Base-by-base conservation (phyloP, 108 stramenopile genomes). In the Stephanodiscus minutulus region DNA sequence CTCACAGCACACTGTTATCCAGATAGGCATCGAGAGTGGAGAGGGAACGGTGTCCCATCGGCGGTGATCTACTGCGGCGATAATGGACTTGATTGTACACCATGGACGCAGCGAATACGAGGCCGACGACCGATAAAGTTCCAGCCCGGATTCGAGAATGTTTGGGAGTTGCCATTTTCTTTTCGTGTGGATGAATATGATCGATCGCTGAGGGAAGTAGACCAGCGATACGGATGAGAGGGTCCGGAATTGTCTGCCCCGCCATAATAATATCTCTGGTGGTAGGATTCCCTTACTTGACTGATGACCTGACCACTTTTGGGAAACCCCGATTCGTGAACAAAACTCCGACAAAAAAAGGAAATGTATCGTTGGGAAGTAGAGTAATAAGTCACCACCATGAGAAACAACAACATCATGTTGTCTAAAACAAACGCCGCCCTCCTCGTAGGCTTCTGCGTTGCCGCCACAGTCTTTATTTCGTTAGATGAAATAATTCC, bases 61-160 rank as follows among this genome's bases (percentile, higher is more conserved):
- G 35, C 17, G 35, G 18, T 37, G 21, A 35, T n/a, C 18, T 41
- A n/a, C 17, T 18, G 35, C 36, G 41, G 21, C 8, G 37, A 60
- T 41, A 4, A 0, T 60, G 59, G 33, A 60, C 4, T 44, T 44
- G 43, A 15, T 44, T 15, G 13, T 2, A 15, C 35, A 41, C 21
- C 59, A 39, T 39, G 35, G 36, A 43, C 35, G 59, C 59, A 7
- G 59, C 59, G 20, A 60, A n/a, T 11, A 60, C 18, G 12, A 60
- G 12, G 13, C 59, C 59, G 31, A 60, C n/a, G 35, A 60, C 1
- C n/a, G 36, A 39, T 20, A 35, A 43, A 39, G 29, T 35, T 60
- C 59, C 59, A 39, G 35, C 21, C 21, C 35, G 59, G 28, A 39
- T 18, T 36, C 13, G 59, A 43, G 59, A 60, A 27, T 36, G 15